These are phyloP conservation scores for Alternaria viburni DNA, from an alignment of 2,329 filamentous ascomycete genomes.

Conservation along the genomic window DNA sequence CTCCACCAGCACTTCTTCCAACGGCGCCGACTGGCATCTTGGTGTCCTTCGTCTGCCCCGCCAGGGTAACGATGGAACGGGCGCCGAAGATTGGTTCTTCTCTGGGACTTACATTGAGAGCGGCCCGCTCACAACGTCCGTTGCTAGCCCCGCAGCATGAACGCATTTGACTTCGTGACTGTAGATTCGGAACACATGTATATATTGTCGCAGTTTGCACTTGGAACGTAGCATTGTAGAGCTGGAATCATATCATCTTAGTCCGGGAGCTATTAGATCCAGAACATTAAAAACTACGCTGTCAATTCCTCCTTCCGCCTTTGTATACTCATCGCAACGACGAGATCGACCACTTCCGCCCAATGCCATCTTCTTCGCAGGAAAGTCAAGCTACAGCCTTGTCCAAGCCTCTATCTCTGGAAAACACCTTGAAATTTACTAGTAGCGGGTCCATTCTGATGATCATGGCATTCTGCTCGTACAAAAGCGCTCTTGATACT, in stretches of 20 bases:
- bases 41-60: constrained; percentile 71
- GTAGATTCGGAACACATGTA: not conserved
- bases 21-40: constrained; percentile 75
- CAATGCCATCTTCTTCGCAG: no score
- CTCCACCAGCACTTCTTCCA: constrained; percentile 65
- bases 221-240: constrained; percentile 1
- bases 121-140: constrained; percentile 51
- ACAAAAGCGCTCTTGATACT: not conserved
- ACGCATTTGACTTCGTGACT: not conserved
- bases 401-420: no score
- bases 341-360: no score
- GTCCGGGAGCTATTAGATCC: not conserved
- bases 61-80: constrained; percentile 58
- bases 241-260: not conserved
- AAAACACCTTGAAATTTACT: not conserved
- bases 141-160: constrained; percentile 30
- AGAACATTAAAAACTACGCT: not conserved
- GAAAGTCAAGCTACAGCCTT: no score
- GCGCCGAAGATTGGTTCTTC: constrained; percentile 72
- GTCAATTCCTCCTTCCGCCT: not conserved
- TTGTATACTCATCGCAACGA: no score
- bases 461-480: not conserved
- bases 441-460: not conserved
- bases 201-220: not conserved
- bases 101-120: constrained; percentile 74